These are phyloP conservation scores for Closterium sp. DNA, from an alignment of 139 green algal genomes.

Conservation along the genomic window DNA sequence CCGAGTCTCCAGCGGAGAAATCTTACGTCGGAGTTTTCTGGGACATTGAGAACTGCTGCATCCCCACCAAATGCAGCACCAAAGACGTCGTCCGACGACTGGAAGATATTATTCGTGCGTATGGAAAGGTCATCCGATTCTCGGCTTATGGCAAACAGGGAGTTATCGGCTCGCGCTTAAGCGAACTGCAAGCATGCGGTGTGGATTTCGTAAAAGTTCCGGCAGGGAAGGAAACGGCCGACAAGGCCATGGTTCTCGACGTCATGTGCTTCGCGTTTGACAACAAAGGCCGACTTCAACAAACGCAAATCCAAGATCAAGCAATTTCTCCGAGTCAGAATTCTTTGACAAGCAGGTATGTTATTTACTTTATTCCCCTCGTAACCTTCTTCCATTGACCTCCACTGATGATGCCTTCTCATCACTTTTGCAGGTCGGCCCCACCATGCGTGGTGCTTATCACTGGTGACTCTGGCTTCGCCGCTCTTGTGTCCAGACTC, in stretches of 20 bases:
- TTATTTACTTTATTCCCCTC: background rate
- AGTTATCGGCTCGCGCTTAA: background rate
- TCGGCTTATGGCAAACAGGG: background rate
- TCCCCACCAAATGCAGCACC: background rate
- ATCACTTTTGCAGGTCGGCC: background rate
- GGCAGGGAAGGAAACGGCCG: background rate
- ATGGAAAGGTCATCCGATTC: background rate
- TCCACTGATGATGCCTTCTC: background rate
- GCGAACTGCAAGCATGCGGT: background rate
- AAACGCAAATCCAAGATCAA: background rate
- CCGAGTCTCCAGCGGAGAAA: background rate
- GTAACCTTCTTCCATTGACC: background rate
- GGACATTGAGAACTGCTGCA: background rate
- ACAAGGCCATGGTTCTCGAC: background rate
- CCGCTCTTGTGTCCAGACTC: background rate
- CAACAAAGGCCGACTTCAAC: background rate
- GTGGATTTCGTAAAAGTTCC: background rate
- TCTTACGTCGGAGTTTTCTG: background rate
- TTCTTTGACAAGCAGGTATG: background rate
- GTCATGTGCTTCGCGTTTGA: background rate
- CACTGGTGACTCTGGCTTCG: background rate
- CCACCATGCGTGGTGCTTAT: background rate
- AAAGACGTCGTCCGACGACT: background rate
- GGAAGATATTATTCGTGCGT: background rate
- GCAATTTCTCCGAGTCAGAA: background rate